These are phyloP conservation scores for Cymodocea nodosa DNA, from an alignment of 116 monocot genomes.

Conservation along the genomic window DNA sequence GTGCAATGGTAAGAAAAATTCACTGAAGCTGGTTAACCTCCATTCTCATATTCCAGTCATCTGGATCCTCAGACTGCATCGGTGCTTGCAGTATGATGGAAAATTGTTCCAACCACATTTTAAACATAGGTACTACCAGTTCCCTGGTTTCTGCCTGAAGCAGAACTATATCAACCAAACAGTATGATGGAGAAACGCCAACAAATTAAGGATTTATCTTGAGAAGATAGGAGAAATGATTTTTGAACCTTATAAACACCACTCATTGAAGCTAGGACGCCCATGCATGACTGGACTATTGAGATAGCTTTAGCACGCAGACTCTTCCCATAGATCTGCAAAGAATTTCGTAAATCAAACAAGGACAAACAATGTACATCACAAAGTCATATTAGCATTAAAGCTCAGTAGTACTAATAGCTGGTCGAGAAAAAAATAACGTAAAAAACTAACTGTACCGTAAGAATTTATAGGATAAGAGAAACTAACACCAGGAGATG, in stretches of 20 bases:
- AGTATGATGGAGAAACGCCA: background rate
- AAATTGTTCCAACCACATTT: constrained; percentile 67
- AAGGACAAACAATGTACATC: background rate
- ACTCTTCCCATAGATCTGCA: constrained; percentile 68
- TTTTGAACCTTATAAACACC: constrained; percentile 67
- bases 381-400: background rate
- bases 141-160: constrained; percentile 59
- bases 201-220: background rate
- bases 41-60: constrained; percentile 91
- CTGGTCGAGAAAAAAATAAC: background rate
- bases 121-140: constrained; percentile 55
- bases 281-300: constrained; percentile 77
- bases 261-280: constrained; percentile 76
- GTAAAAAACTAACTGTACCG: background rate
- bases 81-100: constrained; percentile 55
- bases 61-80: constrained; percentile 59
- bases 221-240: background rate
- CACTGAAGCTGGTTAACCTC: constrained; percentile 30
- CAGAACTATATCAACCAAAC: constrained; percentile 5
- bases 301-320: constrained; percentile 80
- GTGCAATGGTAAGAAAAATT: background rate
- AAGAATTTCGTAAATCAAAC: constrained; percentile 6
- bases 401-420: background rate
- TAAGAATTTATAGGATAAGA: constrained; percentile 1
- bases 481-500: constrained; percentile 67